These are phyloP conservation scores for Physcomitrium patens DNA, from an alignment of 225 moss, liverwort and hornwort species.

Conservation along the genomic window DNA sequence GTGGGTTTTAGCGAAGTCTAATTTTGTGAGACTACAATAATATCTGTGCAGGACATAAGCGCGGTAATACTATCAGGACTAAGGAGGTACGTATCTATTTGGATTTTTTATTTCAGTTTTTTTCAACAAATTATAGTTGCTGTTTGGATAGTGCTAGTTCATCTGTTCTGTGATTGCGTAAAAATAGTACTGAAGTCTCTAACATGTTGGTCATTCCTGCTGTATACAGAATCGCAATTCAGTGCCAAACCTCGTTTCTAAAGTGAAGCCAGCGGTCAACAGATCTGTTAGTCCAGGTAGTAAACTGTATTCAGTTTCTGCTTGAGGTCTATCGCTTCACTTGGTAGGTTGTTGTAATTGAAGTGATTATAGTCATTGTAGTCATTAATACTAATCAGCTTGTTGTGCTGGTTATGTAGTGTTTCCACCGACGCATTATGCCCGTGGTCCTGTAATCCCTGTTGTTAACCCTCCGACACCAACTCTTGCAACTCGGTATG, in stretches of 20 bases:
- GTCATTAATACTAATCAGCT: not conserved
- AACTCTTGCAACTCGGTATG: conserved; percentile 53
- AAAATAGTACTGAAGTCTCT: too few relatives aligned
- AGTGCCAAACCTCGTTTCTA: conserved; percentile 35
- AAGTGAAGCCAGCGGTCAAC: conserved; percentile 59
- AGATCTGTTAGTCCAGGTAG: conserved; percentile 66
- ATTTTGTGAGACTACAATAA: not conserved
- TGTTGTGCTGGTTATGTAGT: conserved; percentile 17
- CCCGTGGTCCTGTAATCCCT: conserved; percentile 38
- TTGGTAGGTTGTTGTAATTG: not conserved
- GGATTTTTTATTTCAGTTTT: not conserved
- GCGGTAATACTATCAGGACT: conserved; percentile 50
- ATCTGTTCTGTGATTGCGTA: too few relatives aligned
- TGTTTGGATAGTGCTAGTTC: not conserved
- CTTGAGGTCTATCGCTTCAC: too few relatives aligned
- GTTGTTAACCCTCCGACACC: conserved; percentile 47
- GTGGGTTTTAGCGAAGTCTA: too few relatives aligned
- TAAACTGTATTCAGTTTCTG: too few relatives aligned
- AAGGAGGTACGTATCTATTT: conserved; percentile 35
- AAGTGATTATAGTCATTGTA: not conserved
- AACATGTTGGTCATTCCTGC: too few relatives aligned
- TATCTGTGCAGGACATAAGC: conserved; percentile 38
- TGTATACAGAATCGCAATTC: conserved; percentile 47
- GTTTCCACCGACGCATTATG: conserved; percentile 34
- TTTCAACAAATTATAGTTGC: not conserved